These are phyloP conservation scores for Tolypocladium pustulatum DNA, from an alignment of 2,329 filamentous ascomycete genomes.

Conservation along the genomic window DNA sequence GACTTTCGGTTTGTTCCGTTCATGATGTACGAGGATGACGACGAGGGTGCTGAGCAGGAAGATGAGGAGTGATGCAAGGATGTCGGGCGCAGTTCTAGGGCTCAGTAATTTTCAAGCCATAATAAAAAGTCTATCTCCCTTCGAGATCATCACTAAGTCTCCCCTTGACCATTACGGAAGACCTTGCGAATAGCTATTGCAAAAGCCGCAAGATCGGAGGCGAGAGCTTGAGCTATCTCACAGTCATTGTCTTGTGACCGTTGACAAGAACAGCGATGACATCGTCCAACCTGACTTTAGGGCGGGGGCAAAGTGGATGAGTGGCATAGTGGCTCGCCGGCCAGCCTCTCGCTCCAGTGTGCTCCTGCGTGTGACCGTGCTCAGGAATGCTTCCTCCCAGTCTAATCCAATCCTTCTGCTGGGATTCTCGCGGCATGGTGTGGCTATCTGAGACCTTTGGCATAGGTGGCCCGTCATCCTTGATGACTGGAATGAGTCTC, in stretches of 20 bases:
- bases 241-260: neutral
- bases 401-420: neutral
- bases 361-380: neutral
- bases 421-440: neutral
- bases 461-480: neutral
- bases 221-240: neutral
- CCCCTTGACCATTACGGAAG: neutral
- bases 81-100: neutral
- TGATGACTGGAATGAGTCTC: neutral
- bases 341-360: neutral
- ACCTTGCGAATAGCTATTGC: no score
- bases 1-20: constrained; percentile 77
- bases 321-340: no score
- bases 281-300: neutral
- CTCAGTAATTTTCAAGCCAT: neutral
- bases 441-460: neutral
- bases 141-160: neutral
- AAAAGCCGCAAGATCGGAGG: neutral
- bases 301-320: no score
- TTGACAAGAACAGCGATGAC: neutral
- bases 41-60: constrained; percentile 2
- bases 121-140: neutral
- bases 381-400: neutral
- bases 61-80: neutral
- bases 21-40: constrained; percentile 44